These are phyloP conservation scores for Cantharellus cinnabarinus DNA, from an alignment of 768 basidiomycete species.

Conservation along the genomic window DNA sequence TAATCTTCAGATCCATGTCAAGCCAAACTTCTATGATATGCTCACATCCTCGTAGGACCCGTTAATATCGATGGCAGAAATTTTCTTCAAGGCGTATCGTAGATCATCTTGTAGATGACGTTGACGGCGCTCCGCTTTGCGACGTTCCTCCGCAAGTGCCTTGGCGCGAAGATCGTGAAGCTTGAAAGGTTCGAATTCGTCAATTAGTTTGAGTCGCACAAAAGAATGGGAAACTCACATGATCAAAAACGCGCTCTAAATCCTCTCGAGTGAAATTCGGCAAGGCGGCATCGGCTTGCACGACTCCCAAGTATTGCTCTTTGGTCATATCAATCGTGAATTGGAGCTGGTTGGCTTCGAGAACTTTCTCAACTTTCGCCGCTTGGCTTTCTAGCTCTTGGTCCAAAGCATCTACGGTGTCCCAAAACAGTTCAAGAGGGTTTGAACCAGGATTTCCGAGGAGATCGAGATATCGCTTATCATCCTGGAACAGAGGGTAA, in stretches of 20 bases:
- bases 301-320: conserved; percentile 37
- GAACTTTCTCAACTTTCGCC: conserved; percentile 14
- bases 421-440: conserved; percentile 94
- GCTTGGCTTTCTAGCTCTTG: conserved; percentile 59
- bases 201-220: neutral
- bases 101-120: conserved; percentile 88
- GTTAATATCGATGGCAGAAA: conserved; percentile 62
- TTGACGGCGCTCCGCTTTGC: conserved; percentile 54
- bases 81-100: conserved; percentile 83
- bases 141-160: conserved; percentile 71
- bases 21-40: neutral
- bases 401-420: conserved; percentile 69
- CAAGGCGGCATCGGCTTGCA: conserved; percentile 32
- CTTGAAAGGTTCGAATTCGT: conserved; percentile 21
- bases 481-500: conserved; percentile 54
- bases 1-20: conserved; percentile 27
- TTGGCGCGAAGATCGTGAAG: conserved; percentile 53
- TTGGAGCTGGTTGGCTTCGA: conserved; percentile 23
- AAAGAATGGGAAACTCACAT: conserved; percentile 25
- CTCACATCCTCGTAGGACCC: conserved; percentile 64
- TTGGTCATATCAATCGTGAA: conserved; percentile 39
- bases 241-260: conserved; percentile 35
- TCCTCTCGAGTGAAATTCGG: conserved; percentile 31
- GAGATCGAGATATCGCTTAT: conserved; percentile 68
- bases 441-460: conserved; percentile 88